A percentile compares a stretch with the other conserved stretches of the same genome.
Conservation (phyloP, 78 protist species). For the Thecamonas trahens region DNA sequence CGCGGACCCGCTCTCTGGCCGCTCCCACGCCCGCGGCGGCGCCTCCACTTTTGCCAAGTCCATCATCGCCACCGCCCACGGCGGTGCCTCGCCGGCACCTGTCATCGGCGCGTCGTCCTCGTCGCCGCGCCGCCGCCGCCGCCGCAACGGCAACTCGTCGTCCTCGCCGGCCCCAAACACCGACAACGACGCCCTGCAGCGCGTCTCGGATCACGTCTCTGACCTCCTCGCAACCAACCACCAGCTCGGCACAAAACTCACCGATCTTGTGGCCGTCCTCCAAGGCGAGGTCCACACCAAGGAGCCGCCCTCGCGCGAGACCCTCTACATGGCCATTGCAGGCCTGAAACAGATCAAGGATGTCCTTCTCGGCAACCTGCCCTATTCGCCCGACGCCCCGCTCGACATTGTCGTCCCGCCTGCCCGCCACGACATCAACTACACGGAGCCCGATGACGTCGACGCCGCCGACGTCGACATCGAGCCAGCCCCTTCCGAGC, state of each 20-base stretch:
- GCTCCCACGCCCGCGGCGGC: not conserved
- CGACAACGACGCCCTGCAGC: not conserved
- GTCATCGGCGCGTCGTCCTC: not conserved
- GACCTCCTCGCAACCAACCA: not conserved
- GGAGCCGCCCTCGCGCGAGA: not conserved
- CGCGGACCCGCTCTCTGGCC: not conserved
- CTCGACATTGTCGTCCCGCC: too few species aligned
- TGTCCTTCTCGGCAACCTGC: not conserved
- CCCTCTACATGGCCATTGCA: not conserved
- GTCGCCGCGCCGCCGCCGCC: too few species aligned
- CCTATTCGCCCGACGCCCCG: too few species aligned
- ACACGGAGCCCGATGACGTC: too few species aligned
- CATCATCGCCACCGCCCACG: not conserved
- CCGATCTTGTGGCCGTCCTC: not conserved
- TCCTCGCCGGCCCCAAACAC: too few species aligned
- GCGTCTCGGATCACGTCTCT: not conserved
- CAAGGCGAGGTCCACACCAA: not conserved
- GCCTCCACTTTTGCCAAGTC: not conserved
- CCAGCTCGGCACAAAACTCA: not conserved
- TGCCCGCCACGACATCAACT: too few species aligned
- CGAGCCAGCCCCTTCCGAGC: too few species aligned
- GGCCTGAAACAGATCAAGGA: not conserved
- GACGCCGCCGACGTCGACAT: too few species aligned
- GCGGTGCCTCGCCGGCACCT: not conserved
- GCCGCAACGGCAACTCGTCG: too few species aligned